Conservation (phyloP, 805 yeast genomes). For the Phaffomyces opuntiae region DNA sequence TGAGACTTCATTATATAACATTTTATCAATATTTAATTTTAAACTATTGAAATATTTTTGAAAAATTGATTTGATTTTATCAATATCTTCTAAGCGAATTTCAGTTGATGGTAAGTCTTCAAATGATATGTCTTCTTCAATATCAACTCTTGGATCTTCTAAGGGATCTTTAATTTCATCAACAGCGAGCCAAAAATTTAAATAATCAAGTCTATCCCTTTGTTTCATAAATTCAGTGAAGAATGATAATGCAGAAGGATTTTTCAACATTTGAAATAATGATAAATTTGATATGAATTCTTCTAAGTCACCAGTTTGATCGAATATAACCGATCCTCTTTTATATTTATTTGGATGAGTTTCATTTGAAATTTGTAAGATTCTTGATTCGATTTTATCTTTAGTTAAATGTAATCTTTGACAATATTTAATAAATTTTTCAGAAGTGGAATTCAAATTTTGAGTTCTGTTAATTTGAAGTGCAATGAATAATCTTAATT, state of each 20-base stretch:
- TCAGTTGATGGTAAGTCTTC: background rate
- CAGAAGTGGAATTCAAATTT: slow-evolving; percentile 24
- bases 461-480: slow-evolving; percentile 39
- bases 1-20: slow-evolving; percentile 29
- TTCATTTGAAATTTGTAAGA: slow-evolving; percentile 21
- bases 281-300: slow-evolving; percentile 23
- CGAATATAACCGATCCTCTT: slow-evolving; percentile 7
- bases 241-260: slow-evolving; percentile 39
- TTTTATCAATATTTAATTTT: slow-evolving; percentile 24
- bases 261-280: slow-evolving; percentile 38
- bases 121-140: slow-evolving; percentile 18
- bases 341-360: background rate
- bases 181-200: slow-evolving; percentile 63
- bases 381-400: slow-evolving; percentile 23
- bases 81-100: slow-evolving; percentile 31
- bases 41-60: slow-evolving; percentile 32
- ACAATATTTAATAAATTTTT: slow-evolving; percentile 21
- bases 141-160: slow-evolving; percentile 33
- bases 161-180: slow-evolving; percentile 69
- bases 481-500: slow-evolving; percentile 38
- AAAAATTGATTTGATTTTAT: slow-evolving; percentile 48
- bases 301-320: slow-evolving; percentile 14
- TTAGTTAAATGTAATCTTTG: slow-evolving; percentile 27
- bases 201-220: slow-evolving; percentile 34
- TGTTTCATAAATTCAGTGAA: slow-evolving; percentile 53